phyloP scores from a whole-genome alignment of 1,284 basidiomycete genomes.

The Schizopora paradoxa region DNA sequence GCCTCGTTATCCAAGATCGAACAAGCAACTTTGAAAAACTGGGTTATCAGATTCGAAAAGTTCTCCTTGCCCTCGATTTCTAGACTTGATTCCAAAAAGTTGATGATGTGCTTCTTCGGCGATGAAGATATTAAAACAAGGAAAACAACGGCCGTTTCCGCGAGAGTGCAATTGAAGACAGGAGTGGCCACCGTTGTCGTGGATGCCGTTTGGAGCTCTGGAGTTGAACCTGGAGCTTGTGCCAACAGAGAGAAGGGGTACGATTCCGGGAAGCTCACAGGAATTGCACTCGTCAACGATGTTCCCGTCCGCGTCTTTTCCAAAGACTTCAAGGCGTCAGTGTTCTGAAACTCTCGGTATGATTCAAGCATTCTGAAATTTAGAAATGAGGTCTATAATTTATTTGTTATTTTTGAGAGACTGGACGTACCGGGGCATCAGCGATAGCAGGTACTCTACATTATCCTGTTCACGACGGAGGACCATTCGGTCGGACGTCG shows the following conservation, averaged over 20 bases:
- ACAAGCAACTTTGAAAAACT: constrained; percentile 77
- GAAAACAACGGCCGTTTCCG: constrained; percentile 84
- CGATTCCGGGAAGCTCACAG: constrained; percentile 88
- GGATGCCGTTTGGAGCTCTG: constrained; percentile 35
- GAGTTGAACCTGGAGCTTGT: constrained; percentile 51
- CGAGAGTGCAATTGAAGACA: constrained; percentile 74
- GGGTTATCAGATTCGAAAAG: constrained; percentile 64
- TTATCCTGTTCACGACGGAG: constrained; percentile 88
- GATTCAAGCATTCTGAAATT: constrained; percentile 70
- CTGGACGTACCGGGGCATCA: constrained; percentile 79
- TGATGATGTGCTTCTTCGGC: constrained; percentile 71
- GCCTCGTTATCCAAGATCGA: constrained; percentile 87
- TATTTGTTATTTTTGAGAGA: constrained; percentile 3
- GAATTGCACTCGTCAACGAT: constrained; percentile 57
- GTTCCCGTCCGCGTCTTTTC: constrained; percentile 61
- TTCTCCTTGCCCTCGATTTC: constrained; percentile 86
- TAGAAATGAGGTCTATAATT: constrained; percentile 17
- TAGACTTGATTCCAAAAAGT: constrained; percentile 73
- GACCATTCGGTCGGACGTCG: constrained; percentile 55
- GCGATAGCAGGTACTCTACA: constrained; percentile 82
- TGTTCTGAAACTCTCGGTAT: constrained; percentile 77
- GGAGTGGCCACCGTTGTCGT: constrained; percentile 37
- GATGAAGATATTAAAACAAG: constrained; percentile 79
- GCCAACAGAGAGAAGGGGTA: constrained; percentile 88
- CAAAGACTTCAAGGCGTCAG: constrained; percentile 62